Base-by-base conservation (phyloP, 768 basidiomycete genomes). In the Trametes coccinea region DNA sequence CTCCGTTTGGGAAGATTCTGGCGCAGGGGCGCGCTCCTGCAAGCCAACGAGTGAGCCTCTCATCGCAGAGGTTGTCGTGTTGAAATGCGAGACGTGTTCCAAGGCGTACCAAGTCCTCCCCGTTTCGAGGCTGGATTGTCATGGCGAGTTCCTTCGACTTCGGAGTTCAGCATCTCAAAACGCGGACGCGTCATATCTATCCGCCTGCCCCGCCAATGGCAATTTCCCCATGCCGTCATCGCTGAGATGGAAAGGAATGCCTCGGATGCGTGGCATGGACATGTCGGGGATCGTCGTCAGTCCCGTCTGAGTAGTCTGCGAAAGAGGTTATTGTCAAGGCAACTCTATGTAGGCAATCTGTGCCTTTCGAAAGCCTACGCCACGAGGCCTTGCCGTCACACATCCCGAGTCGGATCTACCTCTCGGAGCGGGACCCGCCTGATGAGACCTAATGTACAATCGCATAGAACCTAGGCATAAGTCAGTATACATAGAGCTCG, bases 201-300 rank as follows among this genome's bases (percentile, higher is more conserved):
- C 34, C 11, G 6, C 11, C 11, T 37, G 11, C 11, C 34, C 34
- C 11, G 34, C 34, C 34, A 37, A 37, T 37, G 17, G 40, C 49
- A 29, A 29, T 30, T 48, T 22, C 17, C 29, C 16, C 48, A 48
- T 31, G 44, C 62, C 62, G 62, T 54, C 54, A 63, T 63, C 44
- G 34, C 62, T 56, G 62, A 45, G 31, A 37, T 22, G 41, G 17
- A 37, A 51, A 55, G 62, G 47, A 63, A 59, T 56, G 40, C 46
- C 13, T 7, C 56, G 29, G n/a, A 31, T 30, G 40, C 57, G 33
- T 27, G 60, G 51, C 16, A 34, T 56, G 62, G 62, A 11, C 47
- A 63, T 59, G 56, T 63, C 62, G 62, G 62, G 47, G 56, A 63
- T 59, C 61, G 62, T 58, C 56, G 56, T 44, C 27, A 27, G 3